Percentiles rank a stretch among this genome's conserved stretches.
Evolutionary conservation across 2,329 filamentous ascomycete genomes (phyloP).

Genomic region (Karstenula rhodostoma): DNA sequence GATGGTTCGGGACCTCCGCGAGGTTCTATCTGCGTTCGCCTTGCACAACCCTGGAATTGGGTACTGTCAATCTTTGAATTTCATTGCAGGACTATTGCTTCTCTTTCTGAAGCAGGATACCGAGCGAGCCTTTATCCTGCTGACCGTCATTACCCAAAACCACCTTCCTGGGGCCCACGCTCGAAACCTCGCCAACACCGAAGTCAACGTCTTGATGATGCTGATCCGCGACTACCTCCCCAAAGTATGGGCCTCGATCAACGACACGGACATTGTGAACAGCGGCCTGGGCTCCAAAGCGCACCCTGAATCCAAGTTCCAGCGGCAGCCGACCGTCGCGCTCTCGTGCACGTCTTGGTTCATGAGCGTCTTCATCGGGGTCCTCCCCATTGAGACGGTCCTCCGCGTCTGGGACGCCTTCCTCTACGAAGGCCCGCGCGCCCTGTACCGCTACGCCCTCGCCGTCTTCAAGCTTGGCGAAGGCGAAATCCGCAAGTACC

Average conservation of each 20-base stretch:
- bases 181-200: constrained; percentile 88
- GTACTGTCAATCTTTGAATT: constrained; percentile 96
- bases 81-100: constrained; percentile 87
- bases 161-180: constrained; percentile 94
- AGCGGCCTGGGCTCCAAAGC: constrained; percentile 43
- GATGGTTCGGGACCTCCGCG: constrained; percentile 81
- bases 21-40: constrained; percentile 88
- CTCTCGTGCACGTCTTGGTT: constrained; percentile 96
- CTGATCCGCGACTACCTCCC: constrained; percentile 84
- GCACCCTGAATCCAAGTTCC: constrained; percentile 45
- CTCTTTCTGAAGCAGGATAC: constrained; percentile 83
- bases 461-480: constrained; percentile 92
- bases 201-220: constrained; percentile 91
- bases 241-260: constrained; percentile 85
- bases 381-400: constrained; percentile 88
- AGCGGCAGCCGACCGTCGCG: constrained; percentile 82
- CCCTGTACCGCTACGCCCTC: constrained; percentile 88
- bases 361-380: constrained; percentile 96
- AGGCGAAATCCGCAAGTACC: constrained; percentile 73
- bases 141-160: constrained; percentile 88
- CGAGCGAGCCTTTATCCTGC: constrained; percentile 90
- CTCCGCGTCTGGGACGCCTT: constrained; percentile 95
- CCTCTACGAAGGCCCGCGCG: constrained; percentile 94
- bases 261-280: constrained; percentile 69
- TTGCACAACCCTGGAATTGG: constrained; percentile 91